phyloP scores from a whole-genome alignment of 2,329 filamentous ascomycete species.

The Diaporthe citriasiana region DNA sequence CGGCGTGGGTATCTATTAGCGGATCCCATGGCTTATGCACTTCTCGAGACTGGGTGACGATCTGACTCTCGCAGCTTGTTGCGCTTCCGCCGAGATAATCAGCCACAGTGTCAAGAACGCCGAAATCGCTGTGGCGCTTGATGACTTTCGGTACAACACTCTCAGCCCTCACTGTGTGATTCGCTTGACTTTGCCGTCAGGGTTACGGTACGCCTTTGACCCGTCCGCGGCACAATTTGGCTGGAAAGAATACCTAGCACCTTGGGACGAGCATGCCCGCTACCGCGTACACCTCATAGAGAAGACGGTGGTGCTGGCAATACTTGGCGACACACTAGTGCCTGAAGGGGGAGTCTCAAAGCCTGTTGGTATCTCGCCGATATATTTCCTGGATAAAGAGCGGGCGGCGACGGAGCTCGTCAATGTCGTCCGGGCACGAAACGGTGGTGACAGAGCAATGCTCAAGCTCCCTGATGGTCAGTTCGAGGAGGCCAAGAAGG shows the following conservation, averaged over 20 bases:
- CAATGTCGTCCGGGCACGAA: background rate
- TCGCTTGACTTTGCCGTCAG: background rate
- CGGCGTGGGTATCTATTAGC: background rate
- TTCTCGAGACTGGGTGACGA: background rate
- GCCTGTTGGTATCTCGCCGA: too few species aligned
- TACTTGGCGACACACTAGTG: background rate
- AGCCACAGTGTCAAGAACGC: background rate
- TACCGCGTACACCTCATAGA: background rate
- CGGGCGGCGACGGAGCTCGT: background rate
- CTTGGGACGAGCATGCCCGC: background rate
- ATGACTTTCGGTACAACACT: background rate
- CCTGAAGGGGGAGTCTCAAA: background rate
- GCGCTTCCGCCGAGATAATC: background rate
- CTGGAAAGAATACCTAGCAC: constrained; percentile 1
- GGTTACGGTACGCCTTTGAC: background rate
- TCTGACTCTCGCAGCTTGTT: background rate
- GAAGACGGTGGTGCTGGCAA: background rate
- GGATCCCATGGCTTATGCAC: background rate
- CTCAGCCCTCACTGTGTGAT: background rate
- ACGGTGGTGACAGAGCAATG: background rate
- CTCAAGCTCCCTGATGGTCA: constrained; percentile 11
- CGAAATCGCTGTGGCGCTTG: background rate
- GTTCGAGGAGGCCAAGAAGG: background rate
- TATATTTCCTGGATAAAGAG: background rate
- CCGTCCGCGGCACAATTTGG: background rate